A percentile compares a stretch with the other conserved stretches of the same genome.
Evolutionary conservation across 257 asterid genomes (phyloP).

Genomic region (Petunia secreta): DNA sequence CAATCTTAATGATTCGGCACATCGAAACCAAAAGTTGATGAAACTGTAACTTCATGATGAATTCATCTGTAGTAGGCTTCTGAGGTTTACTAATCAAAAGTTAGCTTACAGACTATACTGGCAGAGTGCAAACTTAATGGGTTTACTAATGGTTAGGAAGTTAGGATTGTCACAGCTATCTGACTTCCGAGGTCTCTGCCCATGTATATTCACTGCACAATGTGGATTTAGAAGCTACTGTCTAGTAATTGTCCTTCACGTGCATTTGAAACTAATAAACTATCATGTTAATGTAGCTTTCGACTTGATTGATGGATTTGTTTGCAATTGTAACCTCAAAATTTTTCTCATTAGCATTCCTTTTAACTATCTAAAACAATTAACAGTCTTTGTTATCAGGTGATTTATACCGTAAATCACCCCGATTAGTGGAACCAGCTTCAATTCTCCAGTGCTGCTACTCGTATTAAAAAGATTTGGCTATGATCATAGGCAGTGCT

Average conservation of each 20-base stretch:
- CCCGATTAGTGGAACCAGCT: not conserved
- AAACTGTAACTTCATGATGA: not conserved
- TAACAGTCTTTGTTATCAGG: not conserved
- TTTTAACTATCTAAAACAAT: not conserved
- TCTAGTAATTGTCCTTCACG: not conserved
- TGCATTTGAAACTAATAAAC: not conserved
- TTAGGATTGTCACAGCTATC: not conserved
- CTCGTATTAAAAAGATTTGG: not conserved
- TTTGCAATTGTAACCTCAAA: slow-evolving; percentile 4
- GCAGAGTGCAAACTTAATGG: not conserved
- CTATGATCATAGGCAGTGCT: not conserved
- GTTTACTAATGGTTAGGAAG: not conserved
- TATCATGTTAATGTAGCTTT: not conserved
- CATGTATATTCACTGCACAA: not conserved
- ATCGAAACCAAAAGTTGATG: slow-evolving; percentile 4
- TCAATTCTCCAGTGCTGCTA: not conserved
- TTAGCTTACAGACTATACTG: not conserved
- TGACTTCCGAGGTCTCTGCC: not conserved
- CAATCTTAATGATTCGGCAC: not conserved
- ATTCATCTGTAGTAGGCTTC: not conserved
- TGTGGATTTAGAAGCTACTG: not conserved
- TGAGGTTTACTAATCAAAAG: no score
- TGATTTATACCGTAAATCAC: not conserved
- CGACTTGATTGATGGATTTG: not conserved
- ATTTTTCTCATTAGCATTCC: not conserved